Percentiles rank a stretch among this genome's conserved stretches.
Conservation (phyloP, 768 basidiomycete species). For the Rickenella mellea region DNA sequence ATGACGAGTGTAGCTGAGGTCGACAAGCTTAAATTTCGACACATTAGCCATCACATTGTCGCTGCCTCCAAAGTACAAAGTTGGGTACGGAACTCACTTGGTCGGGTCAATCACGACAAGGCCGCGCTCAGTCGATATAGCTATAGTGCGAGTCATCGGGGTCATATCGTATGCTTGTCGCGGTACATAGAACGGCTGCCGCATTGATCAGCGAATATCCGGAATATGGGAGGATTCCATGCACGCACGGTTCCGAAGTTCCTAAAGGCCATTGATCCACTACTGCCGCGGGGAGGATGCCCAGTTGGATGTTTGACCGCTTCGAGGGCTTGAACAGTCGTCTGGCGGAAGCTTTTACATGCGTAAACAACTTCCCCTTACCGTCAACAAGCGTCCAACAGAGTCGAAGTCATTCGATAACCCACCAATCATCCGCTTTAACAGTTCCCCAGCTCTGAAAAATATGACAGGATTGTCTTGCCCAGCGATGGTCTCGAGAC, state of each 20-base stretch:
- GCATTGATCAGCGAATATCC: not conserved
- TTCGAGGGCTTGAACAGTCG: constrained; percentile 54
- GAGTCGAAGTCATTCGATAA: constrained; percentile 4
- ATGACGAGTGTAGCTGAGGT: constrained; percentile 31
- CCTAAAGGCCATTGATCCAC: constrained; percentile 36
- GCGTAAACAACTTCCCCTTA: constrained; percentile 53
- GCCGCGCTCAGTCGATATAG: constrained; percentile 54
- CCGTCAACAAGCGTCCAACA: not conserved
- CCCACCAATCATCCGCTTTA: constrained; percentile 49
- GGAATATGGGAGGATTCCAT: constrained; percentile 1
- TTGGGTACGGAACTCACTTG: constrained; percentile 43
- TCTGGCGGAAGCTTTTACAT: constrained; percentile 50
- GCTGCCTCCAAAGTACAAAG: no score
- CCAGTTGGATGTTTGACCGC: constrained; percentile 30
- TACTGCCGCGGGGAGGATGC: constrained; percentile 22
- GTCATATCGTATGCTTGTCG: constrained; percentile 58
- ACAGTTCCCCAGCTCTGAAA: constrained; percentile 46
- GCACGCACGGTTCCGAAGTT: constrained; percentile 55
- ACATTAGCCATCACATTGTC: constrained; percentile 26
- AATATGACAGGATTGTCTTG: constrained; percentile 54
- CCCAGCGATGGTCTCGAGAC: constrained; percentile 52
- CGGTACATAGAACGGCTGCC: constrained; percentile 58
- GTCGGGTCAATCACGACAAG: constrained; percentile 59
- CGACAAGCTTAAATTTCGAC: constrained; percentile 22
- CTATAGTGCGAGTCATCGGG: constrained; percentile 51